These are phyloP conservation scores for Vigna unguiculata DNA, from an alignment of 306 rosid species.

Conservation along the genomic window DNA sequence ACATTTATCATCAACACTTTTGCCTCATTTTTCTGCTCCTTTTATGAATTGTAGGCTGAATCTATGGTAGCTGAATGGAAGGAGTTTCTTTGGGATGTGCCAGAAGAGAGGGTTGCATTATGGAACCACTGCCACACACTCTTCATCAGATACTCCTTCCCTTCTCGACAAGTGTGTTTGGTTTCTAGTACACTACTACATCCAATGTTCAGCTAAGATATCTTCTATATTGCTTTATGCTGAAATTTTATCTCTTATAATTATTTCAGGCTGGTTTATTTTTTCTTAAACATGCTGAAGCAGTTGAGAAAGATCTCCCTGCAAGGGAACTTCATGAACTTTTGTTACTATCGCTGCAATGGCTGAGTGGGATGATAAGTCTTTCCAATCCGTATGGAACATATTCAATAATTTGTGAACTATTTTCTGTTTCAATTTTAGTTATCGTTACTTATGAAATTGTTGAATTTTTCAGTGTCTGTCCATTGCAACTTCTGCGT, in stretches of 20 bases:
- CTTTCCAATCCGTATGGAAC: slow-evolving; percentile 78
- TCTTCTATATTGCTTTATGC: slow-evolving; percentile 33
- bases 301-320: slow-evolving; percentile 96
- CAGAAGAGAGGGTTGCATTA: slow-evolving; percentile 93
- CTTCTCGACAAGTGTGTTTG: slow-evolving; percentile 80
- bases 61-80: slow-evolving; percentile 99
- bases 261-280: slow-evolving; percentile 90
- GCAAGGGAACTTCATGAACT: slow-evolving; percentile 95
- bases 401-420: slow-evolving; percentile 35
- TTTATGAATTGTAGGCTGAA: slow-evolving; percentile 71
- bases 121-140: slow-evolving; percentile 96
- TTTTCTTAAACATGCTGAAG: slow-evolving; percentile 97
- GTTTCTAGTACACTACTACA: slow-evolving; percentile 41
- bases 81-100: slow-evolving; percentile 99
- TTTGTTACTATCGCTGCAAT: slow-evolving; percentile 87
- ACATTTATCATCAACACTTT: slow-evolving; percentile 31
- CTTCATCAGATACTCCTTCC: slow-evolving; percentile 92
- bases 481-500: slow-evolving; percentile 88
- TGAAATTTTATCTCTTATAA: slow-evolving; percentile 38
- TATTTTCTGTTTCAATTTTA: slow-evolving; percentile 38
- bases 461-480: slow-evolving; percentile 67
- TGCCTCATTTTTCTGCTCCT: slow-evolving; percentile 14
- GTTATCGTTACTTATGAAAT: slow-evolving; percentile 49
- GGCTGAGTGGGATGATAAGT: slow-evolving; percentile 97
- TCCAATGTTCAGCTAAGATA: slow-evolving; percentile 35